Percentiles rank a stretch among this genome's conserved stretches.
phyloP scores from a whole-genome alignment of 2,329 filamentous ascomycete species.

The Byssothecium circinans region DNA sequence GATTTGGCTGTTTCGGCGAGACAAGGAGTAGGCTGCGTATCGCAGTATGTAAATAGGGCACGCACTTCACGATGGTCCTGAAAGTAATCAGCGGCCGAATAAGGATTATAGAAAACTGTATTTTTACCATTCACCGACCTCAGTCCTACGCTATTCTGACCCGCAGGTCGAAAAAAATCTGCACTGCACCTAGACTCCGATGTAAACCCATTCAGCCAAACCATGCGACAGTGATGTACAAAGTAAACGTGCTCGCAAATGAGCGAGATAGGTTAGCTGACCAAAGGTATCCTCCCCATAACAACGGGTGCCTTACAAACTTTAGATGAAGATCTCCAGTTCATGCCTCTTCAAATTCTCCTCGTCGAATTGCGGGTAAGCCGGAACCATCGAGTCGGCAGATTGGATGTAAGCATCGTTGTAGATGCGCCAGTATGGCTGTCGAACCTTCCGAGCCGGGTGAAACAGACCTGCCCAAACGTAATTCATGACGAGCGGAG shows the following conservation, averaged over 20 bases:
- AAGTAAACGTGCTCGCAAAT: too few species aligned
- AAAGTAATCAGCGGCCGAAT: conserved; percentile 1
- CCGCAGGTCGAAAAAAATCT: background rate
- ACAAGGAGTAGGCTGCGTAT: too few species aligned
- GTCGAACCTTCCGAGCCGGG: conserved; percentile 89
- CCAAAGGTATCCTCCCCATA: background rate
- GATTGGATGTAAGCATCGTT: conserved; percentile 95
- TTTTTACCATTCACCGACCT: conserved; percentile 6
- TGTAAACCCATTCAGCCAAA: background rate
- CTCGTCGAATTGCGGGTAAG: conserved; percentile 85
- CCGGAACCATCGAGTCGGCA: conserved; percentile 93
- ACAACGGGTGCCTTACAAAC: background rate
- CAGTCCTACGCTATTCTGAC: background rate
- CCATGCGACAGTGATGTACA: conserved; percentile 11
- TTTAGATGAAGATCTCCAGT: conserved; percentile 77
- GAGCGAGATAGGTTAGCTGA: background rate
- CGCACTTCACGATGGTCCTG: conserved; percentile 1
- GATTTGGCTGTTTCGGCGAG: too few species aligned
- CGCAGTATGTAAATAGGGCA: background rate
- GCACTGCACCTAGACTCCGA: conserved; percentile 7
- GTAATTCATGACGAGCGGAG: conserved; percentile 94
- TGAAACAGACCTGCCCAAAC: conserved; percentile 98
- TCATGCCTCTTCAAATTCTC: conserved; percentile 78
- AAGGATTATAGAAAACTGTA: background rate
- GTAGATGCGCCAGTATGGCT: conserved; percentile 94